Evolutionary conservation across 1,139 yeast genomes (phyloP).

Genomic region (Sugiyamaella paludigena): DNA sequence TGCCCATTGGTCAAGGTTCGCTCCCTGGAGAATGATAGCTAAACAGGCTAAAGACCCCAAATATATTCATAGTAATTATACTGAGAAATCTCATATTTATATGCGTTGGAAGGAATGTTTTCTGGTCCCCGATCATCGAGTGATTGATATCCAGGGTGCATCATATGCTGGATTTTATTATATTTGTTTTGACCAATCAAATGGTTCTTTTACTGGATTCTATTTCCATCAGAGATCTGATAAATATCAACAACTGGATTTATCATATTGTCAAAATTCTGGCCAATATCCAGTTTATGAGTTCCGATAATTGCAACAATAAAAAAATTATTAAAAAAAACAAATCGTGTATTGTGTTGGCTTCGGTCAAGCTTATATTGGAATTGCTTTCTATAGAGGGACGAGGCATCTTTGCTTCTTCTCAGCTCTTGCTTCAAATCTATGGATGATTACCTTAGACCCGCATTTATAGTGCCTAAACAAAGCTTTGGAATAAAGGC

Average conservation of each 20-base stretch:
- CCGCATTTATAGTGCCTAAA: too few species aligned
- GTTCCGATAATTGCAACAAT: conserved; percentile 35
- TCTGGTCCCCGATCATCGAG: conserved; percentile 72
- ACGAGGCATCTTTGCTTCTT: too few species aligned
- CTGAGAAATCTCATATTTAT: conserved; percentile 54
- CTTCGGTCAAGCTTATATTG: too few species aligned
- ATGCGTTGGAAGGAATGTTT: conserved; percentile 97
- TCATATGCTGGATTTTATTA: conserved; percentile 93
- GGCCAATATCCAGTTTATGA: conserved; percentile 38
- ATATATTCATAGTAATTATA: conserved; percentile 35
- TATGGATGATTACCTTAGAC: too few species aligned
- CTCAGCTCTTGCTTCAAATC: too few species aligned
- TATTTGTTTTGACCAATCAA: conserved; percentile 72
- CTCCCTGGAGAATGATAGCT: conserved; percentile 50
- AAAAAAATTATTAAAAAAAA: too few species aligned
- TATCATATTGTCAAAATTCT: conserved; percentile 46
- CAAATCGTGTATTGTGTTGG: too few species aligned
- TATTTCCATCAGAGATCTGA: conserved; percentile 79
- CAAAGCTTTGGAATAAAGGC: too few species aligned
- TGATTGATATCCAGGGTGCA: conserved; percentile 62
- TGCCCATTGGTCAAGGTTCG: conserved; percentile 83
- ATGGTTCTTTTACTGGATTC: conserved; percentile 73
- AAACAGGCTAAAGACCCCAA: conserved; percentile 31
- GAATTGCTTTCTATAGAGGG: too few species aligned
- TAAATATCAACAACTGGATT: conserved; percentile 65